Conservation (phyloP, 345 rosid genomes). For the Brassica juncea region DNA sequence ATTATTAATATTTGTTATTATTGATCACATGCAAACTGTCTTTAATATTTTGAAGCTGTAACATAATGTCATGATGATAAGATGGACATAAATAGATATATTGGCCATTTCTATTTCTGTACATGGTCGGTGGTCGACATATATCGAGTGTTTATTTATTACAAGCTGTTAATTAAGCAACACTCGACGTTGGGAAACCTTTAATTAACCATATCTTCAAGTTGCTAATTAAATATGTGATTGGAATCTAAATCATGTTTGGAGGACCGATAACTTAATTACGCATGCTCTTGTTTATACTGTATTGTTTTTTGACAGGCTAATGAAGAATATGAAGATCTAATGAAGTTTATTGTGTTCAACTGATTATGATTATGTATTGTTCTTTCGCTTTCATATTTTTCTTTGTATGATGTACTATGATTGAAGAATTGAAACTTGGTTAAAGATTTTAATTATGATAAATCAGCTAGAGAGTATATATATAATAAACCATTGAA, state of each 20-base stretch:
- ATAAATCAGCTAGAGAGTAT: slow-evolving; percentile 25
- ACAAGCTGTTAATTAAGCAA: slow-evolving; percentile 32
- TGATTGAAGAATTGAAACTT: slow-evolving; percentile 16
- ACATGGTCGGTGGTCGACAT: slow-evolving; percentile 35
- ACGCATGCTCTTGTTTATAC: slow-evolving; percentile 6
- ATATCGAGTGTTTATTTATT: not conserved
- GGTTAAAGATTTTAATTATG: not conserved
- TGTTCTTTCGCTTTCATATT: slow-evolving; percentile 14
- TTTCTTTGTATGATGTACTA: slow-evolving; percentile 3
- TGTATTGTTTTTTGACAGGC: slow-evolving; percentile 48
- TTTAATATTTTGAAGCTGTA: slow-evolving; percentile 25
- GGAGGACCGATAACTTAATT: not conserved
- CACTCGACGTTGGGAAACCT: not conserved
- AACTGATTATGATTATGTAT: slow-evolving; percentile 3
- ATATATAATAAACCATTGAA: slow-evolving; percentile 5
- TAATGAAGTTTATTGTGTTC: slow-evolving; percentile 26
- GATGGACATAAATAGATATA: slow-evolving; percentile 19
- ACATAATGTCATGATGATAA: slow-evolving; percentile 18
- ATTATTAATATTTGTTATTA: slow-evolving; percentile 40
- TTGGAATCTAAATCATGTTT: slow-evolving; percentile 39
- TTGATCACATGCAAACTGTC: slow-evolving; percentile 57
- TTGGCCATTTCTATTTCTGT: slow-evolving; percentile 30
- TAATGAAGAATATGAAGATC: slow-evolving; percentile 66
- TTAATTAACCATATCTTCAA: slow-evolving; percentile 29
- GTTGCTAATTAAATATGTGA: slow-evolving; percentile 30